phyloP scores from a whole-genome alignment of 2,329 filamentous ascomycete species.

The Elsinoe necatrix region DNA sequence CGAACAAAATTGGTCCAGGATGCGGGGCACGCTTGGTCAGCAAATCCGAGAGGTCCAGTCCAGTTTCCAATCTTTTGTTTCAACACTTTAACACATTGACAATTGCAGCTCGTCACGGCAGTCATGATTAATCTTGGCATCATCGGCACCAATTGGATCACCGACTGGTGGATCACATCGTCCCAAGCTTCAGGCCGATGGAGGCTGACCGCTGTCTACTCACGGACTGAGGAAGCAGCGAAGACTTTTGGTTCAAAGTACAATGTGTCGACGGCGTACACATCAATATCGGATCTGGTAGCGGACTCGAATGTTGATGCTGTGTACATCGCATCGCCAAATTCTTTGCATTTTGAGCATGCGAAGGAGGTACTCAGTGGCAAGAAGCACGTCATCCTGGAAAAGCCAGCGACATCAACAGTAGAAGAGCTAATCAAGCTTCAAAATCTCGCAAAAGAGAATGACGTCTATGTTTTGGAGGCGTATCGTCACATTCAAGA shows the following conservation, averaged over 20 bases:
- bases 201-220: slow-evolving; percentile 40
- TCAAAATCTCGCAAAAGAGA: slow-evolving; percentile 34
- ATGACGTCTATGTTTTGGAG: slow-evolving; percentile 39
- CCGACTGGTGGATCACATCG: slow-evolving; percentile 38
- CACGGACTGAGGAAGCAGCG: slow-evolving; percentile 37
- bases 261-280: slow-evolving; percentile 31
- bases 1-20: neutral
- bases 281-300: slow-evolving; percentile 33
- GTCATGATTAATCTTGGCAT: slow-evolving; percentile 37
- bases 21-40: neutral
- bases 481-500: slow-evolving; percentile 45
- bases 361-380: slow-evolving; percentile 36
- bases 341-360: slow-evolving; percentile 40
- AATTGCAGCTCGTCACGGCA: neutral
- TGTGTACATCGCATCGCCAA: slow-evolving; percentile 44
- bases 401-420: slow-evolving; percentile 42
- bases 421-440: slow-evolving; percentile 36
- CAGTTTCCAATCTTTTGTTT: neutral
- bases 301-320: slow-evolving; percentile 33
- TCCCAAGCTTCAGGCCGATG: slow-evolving; percentile 38
- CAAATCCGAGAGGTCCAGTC: neutral
- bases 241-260: slow-evolving; percentile 37
- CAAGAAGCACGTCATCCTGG: slow-evolving; percentile 43
- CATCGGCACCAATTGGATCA: slow-evolving; percentile 44
- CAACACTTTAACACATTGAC: neutral